Evolutionary conservation across 1,139 yeast species (phyloP), one percentile per base, ranked within the genome.

Genomic region (Hyphopichia khmerensis): DNA sequence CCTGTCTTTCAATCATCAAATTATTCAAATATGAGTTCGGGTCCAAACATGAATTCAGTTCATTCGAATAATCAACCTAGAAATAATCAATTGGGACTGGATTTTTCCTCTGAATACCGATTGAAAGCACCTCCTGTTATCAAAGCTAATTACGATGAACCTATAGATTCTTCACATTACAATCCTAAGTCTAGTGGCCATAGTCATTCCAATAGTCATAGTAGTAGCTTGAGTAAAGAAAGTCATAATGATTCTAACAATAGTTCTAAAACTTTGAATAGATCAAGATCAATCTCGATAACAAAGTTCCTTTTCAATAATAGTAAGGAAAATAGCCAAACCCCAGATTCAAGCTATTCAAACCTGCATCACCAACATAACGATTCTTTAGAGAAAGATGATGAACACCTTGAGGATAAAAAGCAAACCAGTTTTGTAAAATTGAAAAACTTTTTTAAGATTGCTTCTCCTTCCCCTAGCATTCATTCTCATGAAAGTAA

Each of bases 381-480:
- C 27, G 26, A 42, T 30, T 32, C 43, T 16, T 8, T 18, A 18
- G 36, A 37, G 15, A 31, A 40, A 16, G 19, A 36, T 21, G 41
- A 39, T 19, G 34, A 40, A 4, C 26, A 19, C 3, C 30, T 39
- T 7, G 46, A 40, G 3, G 44, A 42, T 32, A 41, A 40, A 18
- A 45, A 41, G 29, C 47, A 39, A 14, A 43, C 45, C 10, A 44
- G 48, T 14, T 47, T 59, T 41, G 47, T 49, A 13, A 62, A 60
- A 43, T 49, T 64, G 19, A 61, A 60, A 44, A 56, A 50, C 34
- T 49, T 64, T 16, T 62, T 64, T 50, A 59, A 57, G 39, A 37
- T 56, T 17, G 44, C 45, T 10, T 14, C 40, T n/a, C 35, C 40
- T 5, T n/a, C 36, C 4, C 36, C 36, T 13, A 32, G 34, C 15